These are phyloP conservation scores for Peltaster fructicola DNA, from an alignment of 2,329 filamentous ascomycete species.

Conservation along the genomic window DNA sequence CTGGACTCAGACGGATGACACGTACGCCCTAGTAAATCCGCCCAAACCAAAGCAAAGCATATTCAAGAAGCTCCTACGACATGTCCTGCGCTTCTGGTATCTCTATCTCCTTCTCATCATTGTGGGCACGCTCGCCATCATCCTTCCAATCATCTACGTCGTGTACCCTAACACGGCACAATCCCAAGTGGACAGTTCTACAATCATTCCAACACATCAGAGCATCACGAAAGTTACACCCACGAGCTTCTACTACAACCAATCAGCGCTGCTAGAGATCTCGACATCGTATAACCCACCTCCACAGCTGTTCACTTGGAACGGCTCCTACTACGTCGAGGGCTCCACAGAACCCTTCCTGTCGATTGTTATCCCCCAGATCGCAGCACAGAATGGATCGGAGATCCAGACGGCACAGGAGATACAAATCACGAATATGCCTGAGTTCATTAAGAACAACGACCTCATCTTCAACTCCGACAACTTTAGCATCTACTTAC, in stretches of 20 bases:
- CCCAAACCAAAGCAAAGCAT: no score
- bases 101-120: constrained; percentile 36
- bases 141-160: constrained; percentile 42
- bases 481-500: constrained; percentile 30
- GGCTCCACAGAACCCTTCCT: constrained; percentile 23
- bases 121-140: constrained; percentile 34
- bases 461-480: constrained; percentile 31
- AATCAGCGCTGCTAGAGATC: no score
- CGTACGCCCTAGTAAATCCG: no score
- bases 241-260: no score
- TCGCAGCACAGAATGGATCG: constrained; percentile 26
- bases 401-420: constrained; percentile 26
- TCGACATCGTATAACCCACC: constrained; percentile 33
- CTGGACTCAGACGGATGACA: no score
- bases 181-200: constrained; percentile 33
- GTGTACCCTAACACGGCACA: constrained; percentile 42
- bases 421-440: constrained; percentile 24
- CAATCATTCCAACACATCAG: constrained; percentile 32
- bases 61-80: constrained; percentile 11
- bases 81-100: constrained; percentile 38
- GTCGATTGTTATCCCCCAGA: constrained; percentile 27
- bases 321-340: constrained; percentile 31
- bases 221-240: constrained; percentile 32
- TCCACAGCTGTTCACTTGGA: constrained; percentile 37
- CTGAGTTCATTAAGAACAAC: constrained; percentile 33